phyloP scores from a whole-genome alignment of 805 yeast genomes.

The Kazachstania africana region DNA sequence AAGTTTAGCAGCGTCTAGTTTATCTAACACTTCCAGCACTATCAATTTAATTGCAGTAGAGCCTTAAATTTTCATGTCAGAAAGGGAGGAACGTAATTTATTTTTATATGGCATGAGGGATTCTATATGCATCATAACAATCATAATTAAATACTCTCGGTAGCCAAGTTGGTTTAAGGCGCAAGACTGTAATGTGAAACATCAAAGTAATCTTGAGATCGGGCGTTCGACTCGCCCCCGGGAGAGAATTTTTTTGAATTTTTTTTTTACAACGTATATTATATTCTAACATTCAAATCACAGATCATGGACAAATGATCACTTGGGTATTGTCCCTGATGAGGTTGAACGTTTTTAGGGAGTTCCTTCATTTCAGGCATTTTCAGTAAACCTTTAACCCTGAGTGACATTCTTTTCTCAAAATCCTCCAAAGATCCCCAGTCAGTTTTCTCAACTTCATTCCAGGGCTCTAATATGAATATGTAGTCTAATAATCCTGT shows the following conservation, averaged over 20 bases:
- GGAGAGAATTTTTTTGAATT: slow-evolving; percentile 3
- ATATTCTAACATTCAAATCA: slow-evolving; percentile 30
- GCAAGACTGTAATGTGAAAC: slow-evolving; percentile 2
- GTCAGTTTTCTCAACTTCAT: slow-evolving; percentile 18
- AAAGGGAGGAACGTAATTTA: too few species aligned
- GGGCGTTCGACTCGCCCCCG: slow-evolving; percentile 6
- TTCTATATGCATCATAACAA: too few species aligned
- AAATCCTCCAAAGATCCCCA: slow-evolving; percentile 32
- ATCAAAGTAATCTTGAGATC: slow-evolving; percentile 4
- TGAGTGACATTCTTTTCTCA: slow-evolving; percentile 31
- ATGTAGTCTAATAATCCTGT: slow-evolving; percentile 79
- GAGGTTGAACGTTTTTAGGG: slow-evolving; percentile 77
- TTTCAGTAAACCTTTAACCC: slow-evolving; percentile 41
- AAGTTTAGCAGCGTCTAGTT: too few species aligned
- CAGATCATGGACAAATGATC: slow-evolving; percentile 83
- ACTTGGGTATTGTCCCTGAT: slow-evolving; percentile 70
- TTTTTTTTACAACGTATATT: too few species aligned
- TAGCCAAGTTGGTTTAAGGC: slow-evolving; percentile 1
- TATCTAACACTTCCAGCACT: too few species aligned
- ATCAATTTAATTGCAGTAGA: too few species aligned
- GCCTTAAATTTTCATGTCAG: too few species aligned
- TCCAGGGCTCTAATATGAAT: slow-evolving; percentile 48
- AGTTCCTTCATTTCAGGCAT: slow-evolving; percentile 64
- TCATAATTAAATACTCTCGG: slow-evolving; percentile 1
- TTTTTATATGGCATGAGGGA: too few species aligned